A percentile compares a stretch with the other conserved stretches of the same genome.
Evolutionary conservation across 257 asterid species (phyloP).

Genomic region (Ehretia macrophylla): DNA sequence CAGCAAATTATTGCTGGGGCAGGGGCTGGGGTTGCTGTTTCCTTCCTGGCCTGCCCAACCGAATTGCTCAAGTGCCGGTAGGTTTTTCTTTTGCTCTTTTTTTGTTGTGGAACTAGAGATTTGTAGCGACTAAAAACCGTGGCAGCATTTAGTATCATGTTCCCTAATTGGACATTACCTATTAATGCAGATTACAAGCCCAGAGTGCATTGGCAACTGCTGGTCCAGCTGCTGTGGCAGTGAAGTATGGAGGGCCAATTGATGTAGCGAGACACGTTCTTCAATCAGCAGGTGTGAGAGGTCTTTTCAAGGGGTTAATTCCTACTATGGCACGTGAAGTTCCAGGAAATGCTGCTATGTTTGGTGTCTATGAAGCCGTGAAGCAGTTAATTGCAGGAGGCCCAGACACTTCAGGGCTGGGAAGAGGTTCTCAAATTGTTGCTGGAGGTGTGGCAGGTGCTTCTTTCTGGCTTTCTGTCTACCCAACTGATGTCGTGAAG

Average conservation of each 20-base stretch:
- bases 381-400: conserved; percentile 75
- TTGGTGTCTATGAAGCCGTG: conserved; percentile 72
- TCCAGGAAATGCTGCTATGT: conserved; percentile 86
- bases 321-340: conserved; percentile 84
- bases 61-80: conserved; percentile 93
- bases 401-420: conserved; percentile 55
- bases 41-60: conserved; percentile 85
- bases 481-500: conserved; percentile 83
- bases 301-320: conserved; percentile 70
- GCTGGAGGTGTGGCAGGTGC: conserved; percentile 88
- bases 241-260: conserved; percentile 73
- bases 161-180: background rate
- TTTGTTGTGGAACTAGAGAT: too few relatives aligned
- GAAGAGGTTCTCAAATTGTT: conserved; percentile 64
- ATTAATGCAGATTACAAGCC: conserved; percentile 71
- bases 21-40: conserved; percentile 83
- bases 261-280: conserved; percentile 80
- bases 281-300: conserved; percentile 57
- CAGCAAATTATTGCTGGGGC: conserved; percentile 90
- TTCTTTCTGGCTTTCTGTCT: conserved; percentile 60
- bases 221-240: conserved; percentile 28
- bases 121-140: too few relatives aligned
- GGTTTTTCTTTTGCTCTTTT: conserved; percentile 1
- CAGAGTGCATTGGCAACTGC: conserved; percentile 55
- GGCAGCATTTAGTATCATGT: background rate